A percentile compares a stretch with the other conserved stretches of the same genome.
Evolutionary conservation across 2,329 filamentous ascomycete genomes (phyloP).

Genomic region (Cladobotryum protrusum): DNA sequence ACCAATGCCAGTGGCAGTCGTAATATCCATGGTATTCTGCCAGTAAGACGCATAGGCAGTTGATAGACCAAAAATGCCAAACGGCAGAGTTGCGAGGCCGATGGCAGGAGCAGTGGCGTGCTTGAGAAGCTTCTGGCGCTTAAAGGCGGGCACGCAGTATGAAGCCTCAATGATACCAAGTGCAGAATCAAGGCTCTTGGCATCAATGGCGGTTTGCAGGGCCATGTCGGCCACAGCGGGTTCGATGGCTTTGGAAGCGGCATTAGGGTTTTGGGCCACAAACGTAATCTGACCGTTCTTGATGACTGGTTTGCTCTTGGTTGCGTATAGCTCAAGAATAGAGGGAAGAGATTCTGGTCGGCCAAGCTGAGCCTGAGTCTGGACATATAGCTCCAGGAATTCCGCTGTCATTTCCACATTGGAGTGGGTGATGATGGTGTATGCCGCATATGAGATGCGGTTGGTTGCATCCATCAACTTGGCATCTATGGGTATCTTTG

Average conservation of each 20-base stretch:
- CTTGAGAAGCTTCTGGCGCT: slow-evolving; percentile 60
- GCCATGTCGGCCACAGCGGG: slow-evolving; percentile 64
- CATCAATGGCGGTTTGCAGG: slow-evolving; percentile 70
- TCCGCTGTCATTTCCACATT: slow-evolving; percentile 73
- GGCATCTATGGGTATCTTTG: slow-evolving; percentile 24
- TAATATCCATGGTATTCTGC: slow-evolving; percentile 67
- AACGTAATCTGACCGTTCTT: slow-evolving; percentile 55
- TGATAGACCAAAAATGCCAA: slow-evolving; percentile 65
- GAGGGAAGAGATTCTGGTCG: slow-evolving; percentile 71
- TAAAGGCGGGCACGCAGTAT: slow-evolving; percentile 61
- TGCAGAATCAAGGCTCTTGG: slow-evolving; percentile 70
- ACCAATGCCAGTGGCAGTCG: slow-evolving; percentile 67
- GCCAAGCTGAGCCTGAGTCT: slow-evolving; percentile 66
- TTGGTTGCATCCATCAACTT: slow-evolving; percentile 40
- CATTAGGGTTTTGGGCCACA: slow-evolving; percentile 58
- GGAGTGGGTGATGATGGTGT: slow-evolving; percentile 64
- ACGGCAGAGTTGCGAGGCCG: slow-evolving; percentile 53
- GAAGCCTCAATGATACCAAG: slow-evolving; percentile 68
- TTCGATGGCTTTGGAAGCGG: slow-evolving; percentile 65
- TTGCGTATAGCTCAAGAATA: slow-evolving; percentile 74
- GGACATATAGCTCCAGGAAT: slow-evolving; percentile 68
- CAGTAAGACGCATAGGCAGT: slow-evolving; percentile 39
- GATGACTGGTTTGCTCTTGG: slow-evolving; percentile 66
- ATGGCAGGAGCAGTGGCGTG: slow-evolving; percentile 55
- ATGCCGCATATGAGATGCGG: slow-evolving; percentile 55